These are phyloP conservation scores for Termitomyces sp. DNA, from an alignment of 768 basidiomycete species.

Conservation along the genomic window DNA sequence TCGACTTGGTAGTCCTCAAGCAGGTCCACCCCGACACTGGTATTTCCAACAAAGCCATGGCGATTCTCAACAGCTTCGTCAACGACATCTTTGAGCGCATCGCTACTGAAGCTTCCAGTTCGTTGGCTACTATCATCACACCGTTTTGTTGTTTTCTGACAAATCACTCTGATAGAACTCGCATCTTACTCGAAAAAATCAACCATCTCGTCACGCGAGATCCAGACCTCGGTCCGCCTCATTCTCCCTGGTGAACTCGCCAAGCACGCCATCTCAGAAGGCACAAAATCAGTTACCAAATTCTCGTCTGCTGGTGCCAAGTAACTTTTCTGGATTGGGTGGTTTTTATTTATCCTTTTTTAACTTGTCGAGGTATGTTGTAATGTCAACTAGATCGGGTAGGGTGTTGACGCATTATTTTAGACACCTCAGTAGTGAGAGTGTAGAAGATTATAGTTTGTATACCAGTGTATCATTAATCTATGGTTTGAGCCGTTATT, in stretches of 20 bases:
- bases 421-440: slow-evolving; percentile 8
- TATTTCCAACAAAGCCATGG: slow-evolving; percentile 97
- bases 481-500: not conserved
- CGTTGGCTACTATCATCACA: slow-evolving; percentile 15
- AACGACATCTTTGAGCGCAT: slow-evolving; percentile 94
- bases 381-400: fast-evolving
- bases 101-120: slow-evolving; percentile 84
- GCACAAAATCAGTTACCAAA: slow-evolving; percentile 56
- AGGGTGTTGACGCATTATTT: not conserved
- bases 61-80: slow-evolving; percentile 88
- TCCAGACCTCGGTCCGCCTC: slow-evolving; percentile 92
- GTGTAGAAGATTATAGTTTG: slow-evolving; percentile 12
- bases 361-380: slow-evolving; percentile 7
- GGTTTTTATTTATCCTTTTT: slow-evolving; percentile 2
- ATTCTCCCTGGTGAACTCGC: slow-evolving; percentile 97
- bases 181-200: slow-evolving; percentile 99
- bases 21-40: slow-evolving; percentile 98
- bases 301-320: slow-evolving; percentile 56
- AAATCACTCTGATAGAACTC: slow-evolving; percentile 53
- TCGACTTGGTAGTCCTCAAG: slow-evolving; percentile 66
- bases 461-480: slow-evolving; percentile 16
- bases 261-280: slow-evolving; percentile 98
- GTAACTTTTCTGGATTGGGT: slow-evolving; percentile 19
- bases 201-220: slow-evolving; percentile 97
- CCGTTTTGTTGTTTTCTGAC: not conserved